phyloP scores from a whole-genome alignment of 2,329 filamentous ascomycete genomes.

The Sarocladium strictum region DNA sequence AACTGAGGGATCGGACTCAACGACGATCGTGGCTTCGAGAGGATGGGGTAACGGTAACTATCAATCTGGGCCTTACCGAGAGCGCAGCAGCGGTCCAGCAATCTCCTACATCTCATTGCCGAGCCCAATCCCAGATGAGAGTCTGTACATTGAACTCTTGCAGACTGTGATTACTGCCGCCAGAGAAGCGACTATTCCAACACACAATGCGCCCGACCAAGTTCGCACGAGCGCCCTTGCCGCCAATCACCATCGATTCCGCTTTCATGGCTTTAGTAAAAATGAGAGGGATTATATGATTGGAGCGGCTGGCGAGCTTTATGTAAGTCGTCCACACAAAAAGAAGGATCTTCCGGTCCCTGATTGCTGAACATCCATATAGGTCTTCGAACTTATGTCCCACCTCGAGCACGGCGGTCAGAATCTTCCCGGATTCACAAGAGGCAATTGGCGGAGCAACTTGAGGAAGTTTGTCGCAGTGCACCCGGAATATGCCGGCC shows the following conservation, averaged over 20 bases:
- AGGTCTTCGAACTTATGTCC: conserved; percentile 38
- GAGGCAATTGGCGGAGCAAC: conserved; percentile 40
- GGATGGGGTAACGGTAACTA: neutral
- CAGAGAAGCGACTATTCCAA: neutral
- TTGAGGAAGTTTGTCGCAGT: conserved; percentile 34
- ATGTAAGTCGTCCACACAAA: conserved; percentile 14
- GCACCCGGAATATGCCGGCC: conserved; percentile 33
- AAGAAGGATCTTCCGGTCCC: neutral
- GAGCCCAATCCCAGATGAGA: neutral
- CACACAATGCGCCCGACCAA: neutral
- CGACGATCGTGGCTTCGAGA: neutral
- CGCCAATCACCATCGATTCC: neutral
- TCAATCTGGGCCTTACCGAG: neutral
- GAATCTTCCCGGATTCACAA: conserved; percentile 26
- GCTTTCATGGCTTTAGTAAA: conserved; percentile 11
- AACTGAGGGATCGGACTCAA: neutral
- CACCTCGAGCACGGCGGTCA: conserved; percentile 13
- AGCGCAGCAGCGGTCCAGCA: neutral
- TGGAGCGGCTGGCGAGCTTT: conserved; percentile 19
- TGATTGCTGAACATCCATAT: neutral
- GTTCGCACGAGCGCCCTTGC: neutral
- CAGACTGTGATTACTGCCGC: neutral
- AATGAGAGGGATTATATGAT: conserved; percentile 18
- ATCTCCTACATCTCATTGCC: neutral
- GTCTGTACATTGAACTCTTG: neutral